Base-by-base conservation (phyloP, 1,284 basidiomycete species). In the Wallemia mellicola region DNA sequence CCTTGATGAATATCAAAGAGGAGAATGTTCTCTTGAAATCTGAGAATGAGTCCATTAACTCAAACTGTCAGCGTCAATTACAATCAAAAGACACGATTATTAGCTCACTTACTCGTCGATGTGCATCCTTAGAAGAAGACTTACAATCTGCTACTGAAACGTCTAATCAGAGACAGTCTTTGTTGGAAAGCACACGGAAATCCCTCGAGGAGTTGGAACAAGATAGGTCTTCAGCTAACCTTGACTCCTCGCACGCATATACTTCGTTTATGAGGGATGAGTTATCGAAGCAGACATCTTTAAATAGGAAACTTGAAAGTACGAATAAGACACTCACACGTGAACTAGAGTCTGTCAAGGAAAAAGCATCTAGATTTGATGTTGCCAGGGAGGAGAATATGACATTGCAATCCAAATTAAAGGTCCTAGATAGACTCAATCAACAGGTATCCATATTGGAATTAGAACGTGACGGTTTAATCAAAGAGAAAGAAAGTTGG, bases 311-410 rank as follows among this genome's bases (percentile, higher is more conserved):
- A 1, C 72, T 85, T 0, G 82, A 86, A 67, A 68, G 71, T n/a
- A 72, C 73, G 3, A 86, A 85, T 62, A 69, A 74, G 1, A 76
- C 73, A 62, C 69, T 83, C 59, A 73, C 66, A 7, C 66, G 72
- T 0, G 81, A 84, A 63, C 63, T 84, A 17, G 69, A 68, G 9
- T 65, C 72, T 2, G 71, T 82, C 25, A 72, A 76, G 58, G 76
- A 77, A 60, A 71, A 76, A 2, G 73, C 79, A 38, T 70, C 73
- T 1, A 79, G 77, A 63, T 68, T 81, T 5, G 81, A 83, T 63
- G 77, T 86, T 0, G 66, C 86, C 54, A 74, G 76, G 58, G 84
- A 86, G 66, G 80, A 85, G 68, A 84, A 83, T 63, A 73, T 78
- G 15, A 73, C 75, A 0, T 68, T 86, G 54, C 79, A 84, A 65